Evolutionary conservation across 768 basidiomycete species (phyloP).

Genomic region (Nidularia sp.): DNA sequence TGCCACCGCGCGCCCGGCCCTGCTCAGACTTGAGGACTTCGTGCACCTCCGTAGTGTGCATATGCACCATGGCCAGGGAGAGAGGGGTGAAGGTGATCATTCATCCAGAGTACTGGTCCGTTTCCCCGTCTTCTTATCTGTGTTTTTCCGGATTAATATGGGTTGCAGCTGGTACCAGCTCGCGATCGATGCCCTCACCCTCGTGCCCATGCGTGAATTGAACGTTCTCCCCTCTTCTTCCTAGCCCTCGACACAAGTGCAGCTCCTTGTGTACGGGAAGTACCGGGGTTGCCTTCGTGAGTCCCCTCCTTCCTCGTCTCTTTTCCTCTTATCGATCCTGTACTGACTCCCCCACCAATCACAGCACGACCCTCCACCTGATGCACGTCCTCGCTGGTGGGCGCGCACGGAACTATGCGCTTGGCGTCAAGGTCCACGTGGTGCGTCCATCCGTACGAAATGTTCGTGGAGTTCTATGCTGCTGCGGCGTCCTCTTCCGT

Average conservation of each 20-base stretch:
- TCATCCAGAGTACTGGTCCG: conserved; percentile 79
- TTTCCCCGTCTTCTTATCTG: background rate
- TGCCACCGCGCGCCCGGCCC: background rate
- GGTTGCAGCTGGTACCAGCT: conserved; percentile 63
- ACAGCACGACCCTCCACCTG: conserved; percentile 66
- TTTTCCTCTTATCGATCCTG: background rate
- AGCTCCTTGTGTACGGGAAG: conserved; percentile 79
- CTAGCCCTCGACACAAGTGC: conserved; percentile 17
- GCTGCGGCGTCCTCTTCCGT: no score
- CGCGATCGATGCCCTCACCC: conserved; percentile 76
- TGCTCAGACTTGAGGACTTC: conserved; percentile 54
- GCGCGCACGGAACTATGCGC: conserved; percentile 56
- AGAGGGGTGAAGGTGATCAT: conserved; percentile 68
- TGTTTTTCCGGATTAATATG: conserved; percentile 4
- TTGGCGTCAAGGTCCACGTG: conserved; percentile 90
- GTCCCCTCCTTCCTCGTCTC: conserved; percentile 5
- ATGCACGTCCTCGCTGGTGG: conserved; percentile 63
- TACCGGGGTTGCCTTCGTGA: conserved; percentile 85
- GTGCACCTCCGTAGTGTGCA: conserved; percentile 52
- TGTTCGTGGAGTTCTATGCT: conserved; percentile 21
- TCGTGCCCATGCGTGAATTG: conserved; percentile 75
- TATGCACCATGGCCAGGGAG: conserved; percentile 61
- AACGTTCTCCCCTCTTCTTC: conserved; percentile 38
- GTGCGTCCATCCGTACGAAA: conserved; percentile 82
- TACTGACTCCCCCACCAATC: no score